phyloP scores from a whole-genome alignment of 2,329 filamentous ascomycete species.

The Colletotrichum horii region DNA sequence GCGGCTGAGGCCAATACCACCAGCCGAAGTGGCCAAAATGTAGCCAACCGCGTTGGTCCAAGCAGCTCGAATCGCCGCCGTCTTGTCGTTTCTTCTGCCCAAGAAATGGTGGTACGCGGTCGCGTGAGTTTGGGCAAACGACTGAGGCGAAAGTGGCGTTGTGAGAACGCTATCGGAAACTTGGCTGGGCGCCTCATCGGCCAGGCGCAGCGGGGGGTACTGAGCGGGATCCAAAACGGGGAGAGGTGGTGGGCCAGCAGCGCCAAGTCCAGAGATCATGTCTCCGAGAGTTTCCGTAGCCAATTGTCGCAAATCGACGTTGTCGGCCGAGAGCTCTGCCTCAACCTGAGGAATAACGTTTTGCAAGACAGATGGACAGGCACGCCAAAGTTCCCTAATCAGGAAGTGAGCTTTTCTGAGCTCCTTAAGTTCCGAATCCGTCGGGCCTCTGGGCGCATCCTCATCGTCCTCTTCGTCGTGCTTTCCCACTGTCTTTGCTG shows the following conservation, averaged over 20 bases:
- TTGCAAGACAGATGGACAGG: slow-evolving; percentile 83
- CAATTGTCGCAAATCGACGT: slow-evolving; percentile 81
- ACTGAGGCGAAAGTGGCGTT: slow-evolving; percentile 84
- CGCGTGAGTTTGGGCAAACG: slow-evolving; percentile 84
- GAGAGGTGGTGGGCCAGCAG: slow-evolving; percentile 80
- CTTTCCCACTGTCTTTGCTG: slow-evolving; percentile 59
- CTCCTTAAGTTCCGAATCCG: slow-evolving; percentile 85
- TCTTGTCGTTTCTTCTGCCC: slow-evolving; percentile 86
- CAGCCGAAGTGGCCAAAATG: slow-evolving; percentile 89
- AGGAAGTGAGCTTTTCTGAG: slow-evolving; percentile 88
- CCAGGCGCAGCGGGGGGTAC: slow-evolving; percentile 78
- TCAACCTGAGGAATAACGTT: slow-evolving; percentile 96
- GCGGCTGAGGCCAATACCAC: slow-evolving; percentile 84
- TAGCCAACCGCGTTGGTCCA: slow-evolving; percentile 87
- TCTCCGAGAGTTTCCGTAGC: slow-evolving; percentile 95
- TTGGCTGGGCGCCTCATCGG: slow-evolving; percentile 58
- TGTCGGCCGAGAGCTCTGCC: slow-evolving; percentile 89
- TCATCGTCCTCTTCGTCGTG: slow-evolving; percentile 70
- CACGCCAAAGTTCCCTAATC: slow-evolving; percentile 91
- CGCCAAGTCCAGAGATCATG: slow-evolving; percentile 91
- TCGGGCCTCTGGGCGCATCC: slow-evolving; percentile 64
- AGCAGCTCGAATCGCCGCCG: slow-evolving; percentile 77
- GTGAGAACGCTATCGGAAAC: slow-evolving; percentile 70
- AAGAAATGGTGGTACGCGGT: slow-evolving; percentile 84
- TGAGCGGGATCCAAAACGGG: slow-evolving; percentile 78